Evolutionary conservation across 106 monocot genomes (phyloP).

Genomic region (Triglochin maritima): DNA sequence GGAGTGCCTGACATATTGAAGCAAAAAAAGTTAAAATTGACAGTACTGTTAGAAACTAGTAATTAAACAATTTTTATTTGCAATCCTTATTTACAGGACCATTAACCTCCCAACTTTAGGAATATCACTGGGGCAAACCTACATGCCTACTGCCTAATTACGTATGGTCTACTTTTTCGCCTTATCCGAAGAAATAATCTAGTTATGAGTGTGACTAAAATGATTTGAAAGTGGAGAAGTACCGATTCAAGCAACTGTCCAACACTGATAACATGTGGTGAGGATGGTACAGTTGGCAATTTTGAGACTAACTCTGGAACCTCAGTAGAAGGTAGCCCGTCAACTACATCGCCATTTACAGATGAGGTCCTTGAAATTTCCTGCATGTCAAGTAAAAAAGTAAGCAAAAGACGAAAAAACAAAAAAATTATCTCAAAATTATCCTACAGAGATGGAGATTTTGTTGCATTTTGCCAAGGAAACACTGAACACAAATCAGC

Average conservation of each 20-base stretch:
- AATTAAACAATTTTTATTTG: not conserved
- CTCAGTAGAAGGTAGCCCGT: slow-evolving; percentile 34
- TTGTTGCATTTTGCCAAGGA: too few species aligned
- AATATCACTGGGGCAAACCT: too few species aligned
- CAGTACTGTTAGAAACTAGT: not conserved
- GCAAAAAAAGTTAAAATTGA: not conserved
- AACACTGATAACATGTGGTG: slow-evolving; percentile 59
- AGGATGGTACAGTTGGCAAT: slow-evolving; percentile 21
- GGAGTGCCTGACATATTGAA: slow-evolving; percentile 47
- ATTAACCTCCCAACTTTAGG: too few species aligned
- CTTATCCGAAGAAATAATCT: too few species aligned
- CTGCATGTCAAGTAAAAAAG: slow-evolving; percentile 17
- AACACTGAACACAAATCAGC: too few species aligned
- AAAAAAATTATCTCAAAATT: too few species aligned
- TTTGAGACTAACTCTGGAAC: slow-evolving; percentile 26
- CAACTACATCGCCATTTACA: slow-evolving; percentile 38
- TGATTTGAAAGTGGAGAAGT: slow-evolving; percentile 3
- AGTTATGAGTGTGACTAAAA: not conserved
- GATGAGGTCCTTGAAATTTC: slow-evolving; percentile 57
- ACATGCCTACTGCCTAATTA: too few species aligned
- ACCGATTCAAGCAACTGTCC: slow-evolving; percentile 94
- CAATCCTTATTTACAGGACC: too few species aligned
- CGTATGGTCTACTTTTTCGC: too few species aligned
- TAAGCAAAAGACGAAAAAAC: too few species aligned
- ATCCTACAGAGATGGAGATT: too few species aligned